Evolutionary conservation across 2,329 filamentous ascomycete species (phyloP).

Genomic region (Graphilbum ipis-grandicollis): DNA sequence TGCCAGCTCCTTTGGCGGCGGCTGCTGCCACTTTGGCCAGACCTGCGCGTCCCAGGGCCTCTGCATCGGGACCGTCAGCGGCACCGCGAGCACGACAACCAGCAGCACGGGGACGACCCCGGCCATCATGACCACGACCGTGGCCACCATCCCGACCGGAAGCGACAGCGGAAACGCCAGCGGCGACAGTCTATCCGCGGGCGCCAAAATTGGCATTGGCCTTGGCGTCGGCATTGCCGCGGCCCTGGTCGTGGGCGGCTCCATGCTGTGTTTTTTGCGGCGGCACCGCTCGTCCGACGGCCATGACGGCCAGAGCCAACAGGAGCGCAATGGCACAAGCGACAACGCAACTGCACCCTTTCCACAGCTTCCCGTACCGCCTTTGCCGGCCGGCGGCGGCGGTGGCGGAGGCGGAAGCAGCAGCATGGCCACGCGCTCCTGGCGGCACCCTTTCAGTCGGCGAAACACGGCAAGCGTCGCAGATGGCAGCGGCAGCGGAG

Average conservation of each 20-base stretch:
- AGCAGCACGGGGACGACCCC: background rate
- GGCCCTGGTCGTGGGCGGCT: conserved; percentile 21
- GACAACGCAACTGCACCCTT: too few species aligned
- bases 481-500: conserved; percentile 2
- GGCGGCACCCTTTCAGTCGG: conserved; percentile 2
- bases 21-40: conserved; percentile 30
- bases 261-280: conserved; percentile 28
- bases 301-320: too few species aligned
- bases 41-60: conserved; percentile 20
- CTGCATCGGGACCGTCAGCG: conserved; percentile 16
- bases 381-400: too few species aligned
- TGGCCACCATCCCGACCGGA: conserved; percentile 10
- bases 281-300: conserved; percentile 11
- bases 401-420: too few species aligned
- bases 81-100: conserved; percentile 6
- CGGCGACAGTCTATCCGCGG: conserved; percentile 21
- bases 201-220: conserved; percentile 39
- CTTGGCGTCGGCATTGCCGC: conserved; percentile 30
- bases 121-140: conserved; percentile 10
- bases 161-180: too few species aligned
- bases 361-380: too few species aligned
- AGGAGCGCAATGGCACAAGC: too few species aligned
- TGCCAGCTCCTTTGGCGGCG: conserved; percentile 22
- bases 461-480: conserved; percentile 4
- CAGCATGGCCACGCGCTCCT: conserved; percentile 1